These are phyloP conservation scores for Clonostachys sp. DNA, from an alignment of 2,329 filamentous ascomycete genomes.

Conservation along the genomic window DNA sequence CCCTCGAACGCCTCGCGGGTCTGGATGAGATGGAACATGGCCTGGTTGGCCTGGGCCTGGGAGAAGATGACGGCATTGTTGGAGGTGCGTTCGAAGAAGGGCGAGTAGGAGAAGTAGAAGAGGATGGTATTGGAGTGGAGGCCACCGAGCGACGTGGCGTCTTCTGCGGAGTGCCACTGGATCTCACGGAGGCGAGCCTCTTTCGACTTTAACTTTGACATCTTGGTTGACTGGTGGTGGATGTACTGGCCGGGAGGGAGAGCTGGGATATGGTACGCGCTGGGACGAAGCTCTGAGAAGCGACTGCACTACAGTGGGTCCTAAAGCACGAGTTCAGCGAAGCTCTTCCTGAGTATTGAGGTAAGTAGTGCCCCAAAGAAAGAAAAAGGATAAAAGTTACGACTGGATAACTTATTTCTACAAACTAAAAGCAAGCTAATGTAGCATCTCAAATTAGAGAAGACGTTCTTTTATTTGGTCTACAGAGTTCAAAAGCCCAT, in stretches of 20 bases:
- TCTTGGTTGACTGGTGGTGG: too few relatives aligned
- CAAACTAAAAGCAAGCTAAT: not conserved
- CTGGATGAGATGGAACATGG: conserved; percentile 51
- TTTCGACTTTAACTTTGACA: conserved; percentile 34
- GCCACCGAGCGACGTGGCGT: conserved; percentile 46
- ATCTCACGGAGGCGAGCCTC: conserved; percentile 61
- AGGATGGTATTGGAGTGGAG: conserved; percentile 63
- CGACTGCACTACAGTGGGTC: too few relatives aligned
- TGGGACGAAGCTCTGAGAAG: too few relatives aligned
- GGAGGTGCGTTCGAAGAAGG: conserved; percentile 63
- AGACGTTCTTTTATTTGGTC: not conserved
- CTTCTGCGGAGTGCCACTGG: conserved; percentile 54
- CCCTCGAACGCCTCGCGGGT: conserved; percentile 61
- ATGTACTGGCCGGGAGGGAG: too few relatives aligned
- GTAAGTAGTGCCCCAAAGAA: not conserved
- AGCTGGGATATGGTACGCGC: too few relatives aligned
- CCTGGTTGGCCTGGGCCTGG: conserved; percentile 57
- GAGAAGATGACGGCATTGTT: conserved; percentile 61
- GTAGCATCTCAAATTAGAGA: not conserved
- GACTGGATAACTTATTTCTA: not conserved
- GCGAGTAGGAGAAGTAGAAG: conserved; percentile 64
- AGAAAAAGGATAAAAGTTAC: not conserved
- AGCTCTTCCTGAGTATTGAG: too few relatives aligned
- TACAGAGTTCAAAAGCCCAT: not conserved
- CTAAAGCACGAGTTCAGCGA: too few relatives aligned